Evolutionary conservation across 139 green algal genomes (phyloP).

Genomic region (Chlorella sp.): DNA sequence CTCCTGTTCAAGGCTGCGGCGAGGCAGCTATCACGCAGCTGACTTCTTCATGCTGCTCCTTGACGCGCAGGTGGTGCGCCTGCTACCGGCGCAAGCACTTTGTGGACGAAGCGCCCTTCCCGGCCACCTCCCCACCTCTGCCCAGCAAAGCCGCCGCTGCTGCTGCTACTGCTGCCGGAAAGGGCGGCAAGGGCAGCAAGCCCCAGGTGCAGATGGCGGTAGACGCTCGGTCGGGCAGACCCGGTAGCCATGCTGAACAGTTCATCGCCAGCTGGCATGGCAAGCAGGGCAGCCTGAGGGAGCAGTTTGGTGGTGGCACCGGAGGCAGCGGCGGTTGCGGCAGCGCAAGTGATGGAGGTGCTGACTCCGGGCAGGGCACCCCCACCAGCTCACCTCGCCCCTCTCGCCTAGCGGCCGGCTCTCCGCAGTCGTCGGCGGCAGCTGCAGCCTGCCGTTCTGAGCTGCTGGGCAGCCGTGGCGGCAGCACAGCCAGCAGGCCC

Average conservation of each 20-base stretch:
- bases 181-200: background rate
- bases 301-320: background rate
- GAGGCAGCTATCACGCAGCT: no score
- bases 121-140: no score
- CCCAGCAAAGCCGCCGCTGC: background rate
- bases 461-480: background rate
- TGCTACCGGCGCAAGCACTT: conserved; percentile 6
- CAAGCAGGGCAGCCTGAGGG: background rate
- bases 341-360: background rate
- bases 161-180: background rate
- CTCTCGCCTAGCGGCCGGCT: background rate
- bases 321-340: background rate
- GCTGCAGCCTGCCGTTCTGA: background rate
- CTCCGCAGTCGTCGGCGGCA: background rate
- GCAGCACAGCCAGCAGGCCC: background rate
- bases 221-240: background rate
- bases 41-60: background rate
- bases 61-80: background rate
- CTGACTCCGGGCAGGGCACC: no score
- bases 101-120: conserved; percentile 4
- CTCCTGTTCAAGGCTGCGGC: no score
- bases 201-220: background rate
- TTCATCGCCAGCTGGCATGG: conserved; percentile 4
- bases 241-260: background rate
- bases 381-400: background rate